Evolutionary conservation across 345 rosid species (phyloP).

Genomic region (Chamaenerion angustifolium): DNA sequence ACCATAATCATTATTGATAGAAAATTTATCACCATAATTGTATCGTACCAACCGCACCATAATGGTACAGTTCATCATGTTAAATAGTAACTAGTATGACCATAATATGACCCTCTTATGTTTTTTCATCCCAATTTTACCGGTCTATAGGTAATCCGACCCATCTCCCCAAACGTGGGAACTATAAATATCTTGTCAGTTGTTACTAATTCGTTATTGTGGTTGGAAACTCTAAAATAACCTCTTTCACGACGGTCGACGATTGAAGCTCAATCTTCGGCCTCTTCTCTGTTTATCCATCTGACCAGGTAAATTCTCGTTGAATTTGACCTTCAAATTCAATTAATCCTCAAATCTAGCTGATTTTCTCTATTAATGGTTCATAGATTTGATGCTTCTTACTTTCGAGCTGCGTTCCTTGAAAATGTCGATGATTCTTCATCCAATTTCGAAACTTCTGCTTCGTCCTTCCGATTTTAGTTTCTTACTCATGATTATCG

Average conservation of each 20-base stretch:
- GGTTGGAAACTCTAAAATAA: not conserved
- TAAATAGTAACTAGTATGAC: too few relatives aligned
- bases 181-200: not conserved
- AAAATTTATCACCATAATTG: too few relatives aligned
- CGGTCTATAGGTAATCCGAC: not conserved
- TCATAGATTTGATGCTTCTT: not conserved
- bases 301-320: not conserved
- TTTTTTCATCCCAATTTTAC: too few relatives aligned
- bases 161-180: constrained; percentile 3
- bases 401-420: not conserved
- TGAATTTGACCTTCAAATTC: not conserved
- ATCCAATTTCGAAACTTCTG: not conserved
- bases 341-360: not conserved
- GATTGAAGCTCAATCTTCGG: not conserved
- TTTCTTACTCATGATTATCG: not conserved
- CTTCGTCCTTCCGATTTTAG: not conserved
- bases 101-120: too few relatives aligned
- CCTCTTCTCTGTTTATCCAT: not conserved
- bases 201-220: not conserved
- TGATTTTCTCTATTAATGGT: not conserved
- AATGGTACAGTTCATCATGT: too few relatives aligned
- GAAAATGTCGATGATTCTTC: not conserved
- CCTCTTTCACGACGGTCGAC: not conserved
- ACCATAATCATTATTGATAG: too few relatives aligned
- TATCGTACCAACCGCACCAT: too few relatives aligned